Base-by-base conservation (phyloP, 371 early-diverging fungal genomes). In the Circinella minor region DNA sequence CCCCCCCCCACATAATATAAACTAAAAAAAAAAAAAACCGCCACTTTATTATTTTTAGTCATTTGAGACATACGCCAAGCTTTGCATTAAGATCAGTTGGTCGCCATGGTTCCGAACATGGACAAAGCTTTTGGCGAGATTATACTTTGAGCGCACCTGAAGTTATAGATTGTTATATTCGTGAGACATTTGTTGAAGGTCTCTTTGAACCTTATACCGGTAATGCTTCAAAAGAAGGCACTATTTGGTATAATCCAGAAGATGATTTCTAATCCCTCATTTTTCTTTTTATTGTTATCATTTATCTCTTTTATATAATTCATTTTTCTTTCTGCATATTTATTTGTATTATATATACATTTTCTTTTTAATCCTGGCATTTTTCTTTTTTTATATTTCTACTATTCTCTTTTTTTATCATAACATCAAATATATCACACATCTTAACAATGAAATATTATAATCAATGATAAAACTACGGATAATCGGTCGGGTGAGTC, bases 111-210 rank as follows among this genome's bases (percentile, higher is more conserved):
- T 70, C 72, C 8, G 67, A 67, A 17, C 71, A 77, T 17, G 82
- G 84, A 1, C 74, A 77, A 0, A 77, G 81, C 51, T 84, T 84
- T 36, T 84, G 84, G 84, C 63, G 84, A 38, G 84, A 84, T 61
- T 84, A 84, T 55, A 80, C 69, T 17, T 48, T 84, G 1, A 71
- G 51, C 10, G 73, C 80, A 34, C 78, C 80, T 2, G 75, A 73
- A 6, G 71, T 76, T 4, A 27, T 84, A 9, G 74, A 81, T 37
- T 84, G 84, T 59, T 78, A 73, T 57, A 80, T 84, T 55, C 71
- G 84, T 46, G 84, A 84, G 61, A 80, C 77, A 4, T 84, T 84
- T 74, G 74, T 77, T 6, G 72, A 78, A 54, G 75, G 74, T 3
- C 64, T 83, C 15, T 76, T 83, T 77, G 80, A 80, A 36, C 61